A percentile compares a stretch with the other conserved stretches of the same genome.
phyloP scores from a whole-genome alignment of 106 monocot species.

The Dendrobium officinale region DNA sequence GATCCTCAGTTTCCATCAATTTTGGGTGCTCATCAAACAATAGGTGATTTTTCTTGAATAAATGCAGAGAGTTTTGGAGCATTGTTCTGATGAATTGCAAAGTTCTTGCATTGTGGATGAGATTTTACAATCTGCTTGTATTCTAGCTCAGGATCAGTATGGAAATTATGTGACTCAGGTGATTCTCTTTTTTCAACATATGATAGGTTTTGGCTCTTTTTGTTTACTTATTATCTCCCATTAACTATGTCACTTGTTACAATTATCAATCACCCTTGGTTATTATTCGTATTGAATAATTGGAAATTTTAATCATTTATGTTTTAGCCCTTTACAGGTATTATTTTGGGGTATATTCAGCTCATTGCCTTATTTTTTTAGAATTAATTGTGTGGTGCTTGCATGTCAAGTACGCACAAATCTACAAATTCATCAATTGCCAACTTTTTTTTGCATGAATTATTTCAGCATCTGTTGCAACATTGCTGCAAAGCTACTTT shows the following conservation, averaged over 20 bases:
- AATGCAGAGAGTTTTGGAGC: constrained; percentile 84
- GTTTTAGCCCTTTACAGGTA: neutral
- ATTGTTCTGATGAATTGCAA: constrained; percentile 69
- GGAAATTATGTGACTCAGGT: constrained; percentile 99
- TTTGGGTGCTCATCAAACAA: neutral
- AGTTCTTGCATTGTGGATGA: constrained; percentile 78
- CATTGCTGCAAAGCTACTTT: neutral
- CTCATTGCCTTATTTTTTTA: neutral
- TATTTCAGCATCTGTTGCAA: neutral
- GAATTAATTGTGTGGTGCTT: neutral
- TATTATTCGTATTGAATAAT: neutral
- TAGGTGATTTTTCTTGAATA: neutral
- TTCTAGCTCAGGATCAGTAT: constrained; percentile 90
- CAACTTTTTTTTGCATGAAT: neutral
- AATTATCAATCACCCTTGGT: neutral
- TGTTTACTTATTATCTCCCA: neutral
- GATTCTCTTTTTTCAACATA: constrained; percentile 2
- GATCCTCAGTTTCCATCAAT: neutral
- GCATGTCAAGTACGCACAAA: neutral
- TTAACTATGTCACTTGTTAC: neutral
- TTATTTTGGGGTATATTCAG: neutral
- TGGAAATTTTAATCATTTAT: neutral
- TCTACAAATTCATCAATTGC: neutral
- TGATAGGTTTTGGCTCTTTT: neutral
- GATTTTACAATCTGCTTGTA: constrained; percentile 77